Evolutionary conservation across 164 flowering plant genomes (phyloP), one percentile per base, ranked within the genome.

Genomic region (Dillenia turbinata): DNA sequence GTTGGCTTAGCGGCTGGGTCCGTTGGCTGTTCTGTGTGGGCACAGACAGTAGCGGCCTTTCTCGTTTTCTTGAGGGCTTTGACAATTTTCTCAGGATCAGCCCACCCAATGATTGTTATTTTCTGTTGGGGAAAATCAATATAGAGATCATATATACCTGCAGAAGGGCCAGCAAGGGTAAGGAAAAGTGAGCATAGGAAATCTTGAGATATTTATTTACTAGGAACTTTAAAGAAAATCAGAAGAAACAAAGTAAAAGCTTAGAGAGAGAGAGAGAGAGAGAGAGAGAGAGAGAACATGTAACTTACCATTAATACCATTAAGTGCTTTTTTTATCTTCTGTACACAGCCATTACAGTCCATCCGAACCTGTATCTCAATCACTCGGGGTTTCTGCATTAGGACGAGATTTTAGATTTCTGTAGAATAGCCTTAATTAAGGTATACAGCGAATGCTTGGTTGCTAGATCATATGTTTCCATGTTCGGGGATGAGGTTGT

Each of bases 331-430:
- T 82, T 89, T 93, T 74, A 93, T 86, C 86, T 93, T 93, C 70
- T 93, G 97, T 11, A 90, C 90, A 52, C 98, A 93, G 24, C 98
- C 98, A 64, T 90, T 85, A 48, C 98, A 93, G 83, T 93, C 98
- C 87, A 93, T 87, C 47, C 98, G 80, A 71, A 88, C 91, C 11
- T 81, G 76, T 67, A 93, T 82, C 78, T 93, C 96, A 0, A 87
- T 90, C 55, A 90, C 71, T 59, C 83, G 72, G 61, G 94, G 85
- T 71, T 76, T 93, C 97, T 93, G 91, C 77, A 76, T 44, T 22
- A 11, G 10, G 10, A 9, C 0, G 10, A 8, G 14, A 49, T 10
- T 48, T 9, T 60, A 47, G n/a, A 16, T 6, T 59, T 11, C 46
- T 22, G 12, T 49, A 43, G 16, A 19, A 15, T 47, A 19, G 50